Base-by-base conservation (phyloP, 2,329 filamentous ascomycete species). In the Fusarium sterilihyphosum region DNA sequence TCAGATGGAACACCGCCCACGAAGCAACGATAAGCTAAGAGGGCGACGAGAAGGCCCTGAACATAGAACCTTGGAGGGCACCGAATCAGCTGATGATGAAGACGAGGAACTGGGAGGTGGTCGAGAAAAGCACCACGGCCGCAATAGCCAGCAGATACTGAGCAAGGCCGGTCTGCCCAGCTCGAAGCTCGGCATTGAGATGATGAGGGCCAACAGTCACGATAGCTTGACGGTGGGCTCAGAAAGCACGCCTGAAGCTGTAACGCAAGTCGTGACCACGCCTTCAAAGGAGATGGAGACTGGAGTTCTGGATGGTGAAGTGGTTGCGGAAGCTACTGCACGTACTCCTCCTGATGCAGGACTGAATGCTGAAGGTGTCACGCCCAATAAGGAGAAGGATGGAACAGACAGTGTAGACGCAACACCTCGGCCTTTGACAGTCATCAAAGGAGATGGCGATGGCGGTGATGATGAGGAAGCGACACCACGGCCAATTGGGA, bases 121-220 rank as follows among this genome's bases (percentile, higher is more conserved):
- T 5, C 77, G 80, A 33, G 82, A 84, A 14, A 82, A 82, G 84
- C 83, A 92, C 82, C 81, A 85, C 46, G 86, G 89, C 43, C 85
- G 82, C 31, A 79, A 80, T 63, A 83, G 81, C 76, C 83, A 83
- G 61, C 79, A 82, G 16, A 67, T 80, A 60, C 73, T 78, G 43
- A 79, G 84, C 67, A 91, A 91, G 73, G 83, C 85, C 22, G 86
- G 87, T 43, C 87, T 93, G 31, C 92, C 93, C 18, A 93, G 92
- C 61, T 98, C 95, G 2, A 98, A 98, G 82, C 89, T 98, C 5
- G 95, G 95, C 4, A 96, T 95, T 57, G 96, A 98, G 82, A 98
- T 98, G 96, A 96, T 98, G 94, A 91, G 96, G 54, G 97, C 96
- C 26, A 97, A 98, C 81, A 98, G 94, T 79, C 93, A 96, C 77